Evolutionary conservation across 805 yeast genomes (phyloP), one percentile per base, ranked within the genome.

Genomic region (Zygosaccharomyces kombuchaensis): DNA sequence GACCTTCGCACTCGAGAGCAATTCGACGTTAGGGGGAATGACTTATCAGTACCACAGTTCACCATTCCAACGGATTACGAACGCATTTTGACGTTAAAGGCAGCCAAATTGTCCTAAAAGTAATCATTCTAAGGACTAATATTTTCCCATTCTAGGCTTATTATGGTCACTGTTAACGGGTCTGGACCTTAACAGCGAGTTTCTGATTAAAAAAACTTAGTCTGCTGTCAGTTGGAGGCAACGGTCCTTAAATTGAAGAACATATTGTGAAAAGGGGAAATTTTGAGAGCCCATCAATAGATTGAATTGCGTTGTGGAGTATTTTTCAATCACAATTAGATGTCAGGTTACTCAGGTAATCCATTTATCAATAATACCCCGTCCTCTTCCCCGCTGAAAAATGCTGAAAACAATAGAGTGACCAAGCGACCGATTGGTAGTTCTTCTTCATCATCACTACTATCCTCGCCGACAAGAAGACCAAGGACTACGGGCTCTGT

Each of bases 1-100:
- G 96, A 89, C 63, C 81, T 89, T 3, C 51, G 77, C 3, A 77
- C 84, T 1, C 70, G 63, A 38, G 96, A 88, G 53, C 68, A 62
- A 36, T 72, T 67, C 17, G 95, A 82, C 69, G 95, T 82, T 27
- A 74, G 93, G 55, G 91, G 93, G 1, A 80, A 83, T 57, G 77
- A 76, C 34, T 63, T 78, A 36, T 57, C 68, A 6, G 35, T 38
- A 17, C 69, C 70, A 12, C 76, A 81, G 3, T 84, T 84, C 60
- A 74, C 82, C 6, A 82, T 88, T 23, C 87, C 90, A 0, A 55
- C 65, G 4, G 63, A 62, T 23, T 68, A 68, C 40, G 62, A 60
- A 26, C 56, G 66, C 19, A 65, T 75, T 12, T 36, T 62, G 7
- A 51, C 55, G 36, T 51, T 59, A 47, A 53, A 59, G 26, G 41